These are phyloP conservation scores for Jimgerdemannia flammicorona DNA, from an alignment of 192 early-diverging fungal species.

Conservation along the genomic window DNA sequence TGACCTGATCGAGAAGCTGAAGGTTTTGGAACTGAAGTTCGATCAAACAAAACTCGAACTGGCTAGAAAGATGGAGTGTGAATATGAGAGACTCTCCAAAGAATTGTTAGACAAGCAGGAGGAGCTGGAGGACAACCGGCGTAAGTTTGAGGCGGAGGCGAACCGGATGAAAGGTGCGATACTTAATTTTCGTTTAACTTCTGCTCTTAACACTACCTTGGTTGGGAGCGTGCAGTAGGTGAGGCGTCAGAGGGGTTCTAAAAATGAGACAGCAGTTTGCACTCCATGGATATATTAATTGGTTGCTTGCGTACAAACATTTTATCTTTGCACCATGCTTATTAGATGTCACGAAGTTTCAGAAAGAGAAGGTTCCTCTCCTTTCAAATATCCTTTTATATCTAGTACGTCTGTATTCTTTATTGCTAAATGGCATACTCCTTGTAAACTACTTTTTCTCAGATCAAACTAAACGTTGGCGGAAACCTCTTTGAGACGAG, in stretches of 20 bases:
- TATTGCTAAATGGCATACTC: background rate
- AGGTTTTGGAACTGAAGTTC: constrained; percentile 15
- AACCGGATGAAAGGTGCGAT: constrained; percentile 11
- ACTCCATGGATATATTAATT: too few species aligned
- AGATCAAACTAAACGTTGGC: constrained; percentile 27
- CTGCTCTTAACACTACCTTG: too few species aligned
- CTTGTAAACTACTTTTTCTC: background rate
- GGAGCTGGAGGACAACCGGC: constrained; percentile 1
- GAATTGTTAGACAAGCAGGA: constrained; percentile 10
- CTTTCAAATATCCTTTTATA: too few species aligned
- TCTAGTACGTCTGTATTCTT: background rate
- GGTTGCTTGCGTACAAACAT: background rate
- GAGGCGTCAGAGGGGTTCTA: too few species aligned
- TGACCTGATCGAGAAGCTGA: constrained; percentile 8
- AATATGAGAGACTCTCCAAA: constrained; percentile 5
- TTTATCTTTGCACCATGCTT: background rate
- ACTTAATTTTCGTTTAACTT: constrained; percentile 1
- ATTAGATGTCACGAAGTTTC: constrained; percentile 17
- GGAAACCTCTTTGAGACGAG: constrained; percentile 24
- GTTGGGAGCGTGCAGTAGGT: too few species aligned
- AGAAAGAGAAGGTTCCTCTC: constrained; percentile 11
- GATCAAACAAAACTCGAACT: constrained; percentile 9
- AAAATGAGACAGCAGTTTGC: too few species aligned
- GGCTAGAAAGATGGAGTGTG: constrained; percentile 12
- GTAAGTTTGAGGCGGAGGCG: constrained; percentile 11